Evolutionary conservation across 352 stramenopile species (phyloP).

Genomic region (Lagenidium sp.): DNA sequence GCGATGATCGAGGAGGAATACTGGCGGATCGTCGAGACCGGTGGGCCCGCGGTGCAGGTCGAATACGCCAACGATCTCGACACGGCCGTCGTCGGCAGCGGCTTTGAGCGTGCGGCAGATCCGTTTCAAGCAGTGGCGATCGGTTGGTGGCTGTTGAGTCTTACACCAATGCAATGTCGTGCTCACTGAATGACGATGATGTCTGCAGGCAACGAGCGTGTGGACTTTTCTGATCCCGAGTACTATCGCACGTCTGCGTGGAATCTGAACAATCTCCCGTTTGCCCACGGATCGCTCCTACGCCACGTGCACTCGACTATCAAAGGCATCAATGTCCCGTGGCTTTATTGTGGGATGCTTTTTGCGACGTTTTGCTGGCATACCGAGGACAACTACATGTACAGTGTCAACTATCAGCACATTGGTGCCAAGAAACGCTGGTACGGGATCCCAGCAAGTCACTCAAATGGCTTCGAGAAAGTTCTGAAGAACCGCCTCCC

Average conservation of each 20-base stretch:
- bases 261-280: conserved; percentile 98
- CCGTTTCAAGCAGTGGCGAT: conserved; percentile 15
- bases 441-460: conserved; percentile 78
- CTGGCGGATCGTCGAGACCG: conserved; percentile 79
- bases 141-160: background rate
- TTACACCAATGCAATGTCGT: conserved; percentile 17
- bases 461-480: conserved; percentile 46
- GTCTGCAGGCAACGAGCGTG: conserved; percentile 2
- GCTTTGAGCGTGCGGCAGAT: conserved; percentile 43
- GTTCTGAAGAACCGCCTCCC: conserved; percentile 38
- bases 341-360: conserved; percentile 98
- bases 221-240: conserved; percentile 42
- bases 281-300: conserved; percentile 88
- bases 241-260: conserved; percentile 86
- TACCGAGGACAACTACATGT: conserved; percentile 99
- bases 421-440: conserved; percentile 94
- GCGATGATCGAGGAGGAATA: conserved; percentile 83
- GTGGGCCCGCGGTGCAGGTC: conserved; percentile 37
- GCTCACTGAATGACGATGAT: background rate
- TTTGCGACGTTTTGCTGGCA: conserved; percentile 99
- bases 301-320: conserved; percentile 91
- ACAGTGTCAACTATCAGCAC: conserved; percentile 99
- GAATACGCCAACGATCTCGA: conserved; percentile 90
- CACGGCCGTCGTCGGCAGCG: conserved; percentile 66
- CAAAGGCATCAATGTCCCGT: conserved; percentile 97